Percentiles rank a stretch among this genome's conserved stretches.
Conservation (phyloP, 192 early-diverging fungal genomes). For the Podila minutissima region DNA sequence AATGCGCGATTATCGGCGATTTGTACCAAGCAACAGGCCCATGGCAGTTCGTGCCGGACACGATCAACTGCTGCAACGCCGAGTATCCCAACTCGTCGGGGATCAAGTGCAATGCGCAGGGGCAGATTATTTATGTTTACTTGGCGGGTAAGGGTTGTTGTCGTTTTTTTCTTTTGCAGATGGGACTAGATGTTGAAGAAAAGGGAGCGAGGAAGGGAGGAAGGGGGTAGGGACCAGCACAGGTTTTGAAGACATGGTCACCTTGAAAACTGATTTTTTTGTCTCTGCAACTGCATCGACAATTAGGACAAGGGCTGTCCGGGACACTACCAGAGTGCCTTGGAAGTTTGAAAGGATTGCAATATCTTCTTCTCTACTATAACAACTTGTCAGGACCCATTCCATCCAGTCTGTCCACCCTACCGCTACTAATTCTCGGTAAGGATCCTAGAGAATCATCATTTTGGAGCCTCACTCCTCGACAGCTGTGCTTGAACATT, state of each 20-base stretch:
- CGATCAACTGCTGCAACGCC: constrained; percentile 40
- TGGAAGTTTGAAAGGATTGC: constrained; percentile 14
- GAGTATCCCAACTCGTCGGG: constrained; percentile 34
- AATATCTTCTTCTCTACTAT: constrained; percentile 34
- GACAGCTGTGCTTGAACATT: not conserved
- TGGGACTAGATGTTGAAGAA: no score
- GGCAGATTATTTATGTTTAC: constrained; percentile 41
- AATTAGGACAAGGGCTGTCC: constrained; percentile 32
- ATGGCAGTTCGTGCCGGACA: constrained; percentile 47
- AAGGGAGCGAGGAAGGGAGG: no score
- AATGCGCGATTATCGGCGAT: constrained; percentile 27
- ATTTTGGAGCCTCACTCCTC: not conserved
- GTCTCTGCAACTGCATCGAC: not conserved
- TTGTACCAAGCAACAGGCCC: constrained; percentile 43
- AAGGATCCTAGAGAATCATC: not conserved
- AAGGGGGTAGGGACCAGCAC: no score
- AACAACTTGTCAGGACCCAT: constrained; percentile 39
- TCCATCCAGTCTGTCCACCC: constrained; percentile 19
- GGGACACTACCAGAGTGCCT: constrained; percentile 33
- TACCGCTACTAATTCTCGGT: constrained; percentile 30
- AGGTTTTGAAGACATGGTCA: no score
- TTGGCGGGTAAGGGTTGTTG: constrained; percentile 16
- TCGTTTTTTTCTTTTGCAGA: not conserved
- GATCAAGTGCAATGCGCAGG: constrained; percentile 34
- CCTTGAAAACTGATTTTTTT: not conserved